Evolutionary conservation across 495 filamentous ascomycete genomes (phyloP).

Genomic region (Hypoxylon crocopeplum): DNA sequence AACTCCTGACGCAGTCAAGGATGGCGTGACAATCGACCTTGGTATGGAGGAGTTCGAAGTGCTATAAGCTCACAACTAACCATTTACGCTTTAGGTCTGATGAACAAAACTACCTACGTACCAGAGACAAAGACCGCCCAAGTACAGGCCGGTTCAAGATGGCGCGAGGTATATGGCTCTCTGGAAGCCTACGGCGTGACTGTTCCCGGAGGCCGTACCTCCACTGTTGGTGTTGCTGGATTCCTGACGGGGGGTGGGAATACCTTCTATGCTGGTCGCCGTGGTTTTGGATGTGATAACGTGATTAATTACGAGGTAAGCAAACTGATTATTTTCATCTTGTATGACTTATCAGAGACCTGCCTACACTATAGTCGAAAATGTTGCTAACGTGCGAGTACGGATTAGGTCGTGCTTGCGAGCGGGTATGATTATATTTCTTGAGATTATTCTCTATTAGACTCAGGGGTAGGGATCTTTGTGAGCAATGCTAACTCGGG

Average conservation of each 20-base stretch:
- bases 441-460: no score
- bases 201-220: slow-evolving; percentile 54
- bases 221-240: slow-evolving; percentile 59
- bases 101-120: slow-evolving; percentile 46
- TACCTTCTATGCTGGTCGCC: slow-evolving; percentile 50
- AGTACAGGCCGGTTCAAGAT: slow-evolving; percentile 40
- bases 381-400: no score
- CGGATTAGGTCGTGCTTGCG: no score
- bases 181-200: slow-evolving; percentile 50
- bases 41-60: slow-evolving; percentile 26
- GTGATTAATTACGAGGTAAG: slow-evolving; percentile 55
- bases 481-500: no score
- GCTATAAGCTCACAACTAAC: slow-evolving; percentile 24
- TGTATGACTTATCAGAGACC: no score
- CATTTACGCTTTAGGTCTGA: slow-evolving; percentile 37
- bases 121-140: slow-evolving; percentile 36
- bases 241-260: slow-evolving; percentile 57
- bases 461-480: no score
- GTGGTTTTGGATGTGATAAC: slow-evolving; percentile 55
- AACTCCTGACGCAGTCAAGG: no score
- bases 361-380: no score
- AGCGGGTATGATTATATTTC: slow-evolving; percentile 18
- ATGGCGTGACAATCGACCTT: not conserved
- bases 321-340: no score
- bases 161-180: slow-evolving; percentile 56